Percentiles rank a stretch among this genome's conserved stretches.
phyloP scores from a whole-genome alignment of 805 yeast species.

The Kuraishia molischiana region DNA sequence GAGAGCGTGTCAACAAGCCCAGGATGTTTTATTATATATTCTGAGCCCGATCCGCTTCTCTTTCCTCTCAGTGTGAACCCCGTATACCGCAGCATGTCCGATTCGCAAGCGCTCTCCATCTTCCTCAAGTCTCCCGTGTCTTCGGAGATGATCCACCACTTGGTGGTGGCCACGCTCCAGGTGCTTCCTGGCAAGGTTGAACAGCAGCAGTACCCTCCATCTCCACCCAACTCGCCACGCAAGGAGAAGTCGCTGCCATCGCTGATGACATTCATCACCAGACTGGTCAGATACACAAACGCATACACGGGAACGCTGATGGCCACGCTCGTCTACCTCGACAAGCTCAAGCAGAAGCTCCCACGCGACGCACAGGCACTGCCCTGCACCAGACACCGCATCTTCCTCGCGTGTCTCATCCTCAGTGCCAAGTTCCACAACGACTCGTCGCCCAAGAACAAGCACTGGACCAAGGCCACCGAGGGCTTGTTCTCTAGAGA shows the following conservation, averaged over 20 bases:
- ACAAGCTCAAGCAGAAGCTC: slow-evolving; percentile 46
- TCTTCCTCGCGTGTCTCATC: slow-evolving; percentile 64
- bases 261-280: slow-evolving; percentile 63
- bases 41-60: too few relatives aligned
- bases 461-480: slow-evolving; percentile 73
- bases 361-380: slow-evolving; percentile 69
- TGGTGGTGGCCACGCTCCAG: slow-evolving; percentile 57
- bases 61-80: too few relatives aligned
- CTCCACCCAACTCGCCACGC: slow-evolving; percentile 19
- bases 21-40: too few relatives aligned
- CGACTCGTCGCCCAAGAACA: slow-evolving; percentile 70
- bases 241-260: slow-evolving; percentile 46
- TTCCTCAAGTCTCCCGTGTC: slow-evolving; percentile 59
- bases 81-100: too few relatives aligned
- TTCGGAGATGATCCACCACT: slow-evolving; percentile 63
- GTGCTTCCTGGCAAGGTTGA: slow-evolving; percentile 47
- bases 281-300: slow-evolving; percentile 62
- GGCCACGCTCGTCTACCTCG: slow-evolving; percentile 61
- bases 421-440: slow-evolving; percentile 67
- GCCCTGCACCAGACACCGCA: slow-evolving; percentile 74
- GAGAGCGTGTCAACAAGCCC: too few relatives aligned
- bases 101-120: slow-evolving; percentile 46
- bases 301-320: slow-evolving; percentile 75
- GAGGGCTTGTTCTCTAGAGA: slow-evolving; percentile 60
- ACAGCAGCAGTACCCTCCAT: slow-evolving; percentile 22